Conservation (phyloP, 192 early-diverging fungal genomes). For the Diversispora eburnea region DNA sequence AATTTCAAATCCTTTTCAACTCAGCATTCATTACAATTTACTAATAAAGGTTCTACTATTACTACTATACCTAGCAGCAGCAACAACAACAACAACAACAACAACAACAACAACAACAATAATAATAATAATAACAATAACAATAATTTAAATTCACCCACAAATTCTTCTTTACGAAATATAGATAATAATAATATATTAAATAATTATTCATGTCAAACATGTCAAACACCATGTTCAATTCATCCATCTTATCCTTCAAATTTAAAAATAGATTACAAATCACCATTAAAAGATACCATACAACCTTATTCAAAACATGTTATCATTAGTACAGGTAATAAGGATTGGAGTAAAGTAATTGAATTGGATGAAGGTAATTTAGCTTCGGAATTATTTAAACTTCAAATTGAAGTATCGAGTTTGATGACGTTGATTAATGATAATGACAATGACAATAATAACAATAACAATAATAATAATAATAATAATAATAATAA, state of each 20-base stretch:
- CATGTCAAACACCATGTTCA: conserved; percentile 45
- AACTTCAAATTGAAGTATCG: conserved; percentile 22
- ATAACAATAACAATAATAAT: neutral
- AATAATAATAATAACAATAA: too few relatives aligned
- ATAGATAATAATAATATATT: neutral
- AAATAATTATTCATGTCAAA: conserved; percentile 34
- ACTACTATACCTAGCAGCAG: too few relatives aligned
- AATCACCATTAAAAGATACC: conserved; percentile 39
- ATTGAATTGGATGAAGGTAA: conserved; percentile 50
- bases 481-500: neutral
- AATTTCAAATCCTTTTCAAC: too few relatives aligned
- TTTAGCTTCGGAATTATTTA: conserved; percentile 40
- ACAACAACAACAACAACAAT: too few relatives aligned
- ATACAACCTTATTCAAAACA: conserved; percentile 50
- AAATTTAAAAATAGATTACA: conserved; percentile 49
- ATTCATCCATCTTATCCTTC: conserved; percentile 47
- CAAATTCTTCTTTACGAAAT: too few relatives aligned
- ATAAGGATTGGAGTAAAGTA: conserved; percentile 44
- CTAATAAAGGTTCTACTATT: too few relatives aligned
- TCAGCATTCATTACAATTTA: too few relatives aligned
- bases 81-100: too few relatives aligned
- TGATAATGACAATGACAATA: neutral
- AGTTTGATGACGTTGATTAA: neutral
- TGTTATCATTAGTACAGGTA: conserved; percentile 52
- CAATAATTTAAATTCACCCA: too few relatives aligned